Conservation (phyloP, 2,329 filamentous ascomycete species). For the Exophiala oligosperma region DNA sequence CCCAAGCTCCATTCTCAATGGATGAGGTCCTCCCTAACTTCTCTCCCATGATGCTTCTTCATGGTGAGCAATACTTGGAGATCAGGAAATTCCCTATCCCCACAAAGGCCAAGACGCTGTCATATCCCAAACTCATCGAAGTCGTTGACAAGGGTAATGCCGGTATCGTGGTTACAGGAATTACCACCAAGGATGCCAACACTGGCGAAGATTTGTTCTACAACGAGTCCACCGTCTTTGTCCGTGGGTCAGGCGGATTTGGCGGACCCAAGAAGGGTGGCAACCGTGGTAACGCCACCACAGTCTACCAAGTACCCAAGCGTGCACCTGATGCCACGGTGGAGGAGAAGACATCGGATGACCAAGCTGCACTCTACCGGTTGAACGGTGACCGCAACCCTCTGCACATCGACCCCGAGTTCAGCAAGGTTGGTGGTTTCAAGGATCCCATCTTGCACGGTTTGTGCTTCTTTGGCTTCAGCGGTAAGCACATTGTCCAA, state of each 20-base stretch:
- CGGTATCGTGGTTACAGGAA: slow-evolving; percentile 76
- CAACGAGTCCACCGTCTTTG: slow-evolving; percentile 92
- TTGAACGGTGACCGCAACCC: slow-evolving; percentile 95
- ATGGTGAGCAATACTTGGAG: slow-evolving; percentile 97
- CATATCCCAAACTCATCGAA: slow-evolving; percentile 66
- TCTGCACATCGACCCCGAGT: slow-evolving; percentile 90
- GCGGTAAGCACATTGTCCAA: not conserved
- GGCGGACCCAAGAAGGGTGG: slow-evolving; percentile 75
- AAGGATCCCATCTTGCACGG: slow-evolving; percentile 92
- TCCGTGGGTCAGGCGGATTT: slow-evolving; percentile 88
- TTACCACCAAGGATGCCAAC: slow-evolving; percentile 79
- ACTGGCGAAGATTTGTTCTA: slow-evolving; percentile 93
- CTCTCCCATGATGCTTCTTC: slow-evolving; percentile 95
- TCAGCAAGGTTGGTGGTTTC: slow-evolving; percentile 95
- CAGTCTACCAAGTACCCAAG: slow-evolving; percentile 74
- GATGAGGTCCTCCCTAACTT: slow-evolving; percentile 90
- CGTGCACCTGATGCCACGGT: slow-evolving; percentile 77
- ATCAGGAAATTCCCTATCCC: slow-evolving; percentile 87
- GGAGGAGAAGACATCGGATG: slow-evolving; percentile 81
- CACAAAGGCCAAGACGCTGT: slow-evolving; percentile 41
- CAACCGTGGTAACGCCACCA: slow-evolving; percentile 78
- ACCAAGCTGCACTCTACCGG: slow-evolving; percentile 91
- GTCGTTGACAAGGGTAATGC: slow-evolving; percentile 95
- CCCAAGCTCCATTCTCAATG: slow-evolving; percentile 74
- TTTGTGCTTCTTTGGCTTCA: slow-evolving; percentile 73